These are phyloP conservation scores for Thoreauomyces humboldtii DNA, from an alignment of 192 early-diverging fungal species.

Conservation along the genomic window DNA sequence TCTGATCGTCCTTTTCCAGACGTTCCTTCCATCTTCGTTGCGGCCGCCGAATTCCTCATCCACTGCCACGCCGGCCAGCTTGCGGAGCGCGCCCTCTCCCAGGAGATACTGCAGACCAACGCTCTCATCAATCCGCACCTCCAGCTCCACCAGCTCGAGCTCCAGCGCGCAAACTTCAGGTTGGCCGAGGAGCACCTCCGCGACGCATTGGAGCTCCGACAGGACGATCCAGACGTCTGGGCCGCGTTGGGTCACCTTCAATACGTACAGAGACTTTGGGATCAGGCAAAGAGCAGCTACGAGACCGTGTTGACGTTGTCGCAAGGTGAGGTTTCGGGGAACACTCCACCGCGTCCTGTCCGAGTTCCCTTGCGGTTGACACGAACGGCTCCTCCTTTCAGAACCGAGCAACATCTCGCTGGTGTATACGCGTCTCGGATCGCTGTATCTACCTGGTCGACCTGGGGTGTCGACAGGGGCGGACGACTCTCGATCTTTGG, in stretches of 20 bases:
- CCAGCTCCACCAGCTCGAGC: conserved; percentile 46
- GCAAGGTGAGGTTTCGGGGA: conserved; percentile 35
- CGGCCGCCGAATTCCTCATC: conserved; percentile 53
- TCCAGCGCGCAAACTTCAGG: conserved; percentile 41
- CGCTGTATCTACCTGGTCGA: conserved; percentile 37
- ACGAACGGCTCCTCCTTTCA: conserved; percentile 8
- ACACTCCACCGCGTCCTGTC: too few species aligned
- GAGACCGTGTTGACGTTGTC: conserved; percentile 54
- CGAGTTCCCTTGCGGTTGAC: too few species aligned
- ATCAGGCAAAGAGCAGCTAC: conserved; percentile 46
- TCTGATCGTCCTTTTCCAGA: background rate
- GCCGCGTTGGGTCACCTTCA: conserved; percentile 51
- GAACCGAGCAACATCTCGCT: conserved; percentile 43
- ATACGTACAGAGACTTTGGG: conserved; percentile 45
- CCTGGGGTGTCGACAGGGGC: conserved; percentile 12
- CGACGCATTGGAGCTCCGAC: conserved; percentile 49
- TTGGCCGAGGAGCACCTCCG: conserved; percentile 41
- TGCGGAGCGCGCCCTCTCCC: conserved; percentile 52
- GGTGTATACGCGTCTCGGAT: conserved; percentile 52
- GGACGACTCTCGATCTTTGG: conserved; percentile 31
- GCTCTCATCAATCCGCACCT: conserved; percentile 44
- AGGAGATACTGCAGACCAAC: conserved; percentile 45
- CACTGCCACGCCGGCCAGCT: conserved; percentile 46
- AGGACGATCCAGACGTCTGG: conserved; percentile 56
- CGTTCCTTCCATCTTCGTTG: conserved; percentile 32